Evolutionary conservation across 1,139 yeast genomes (phyloP), one percentile per base, ranked within the genome.

Genomic region (Saccharomyces hybrid): DNA sequence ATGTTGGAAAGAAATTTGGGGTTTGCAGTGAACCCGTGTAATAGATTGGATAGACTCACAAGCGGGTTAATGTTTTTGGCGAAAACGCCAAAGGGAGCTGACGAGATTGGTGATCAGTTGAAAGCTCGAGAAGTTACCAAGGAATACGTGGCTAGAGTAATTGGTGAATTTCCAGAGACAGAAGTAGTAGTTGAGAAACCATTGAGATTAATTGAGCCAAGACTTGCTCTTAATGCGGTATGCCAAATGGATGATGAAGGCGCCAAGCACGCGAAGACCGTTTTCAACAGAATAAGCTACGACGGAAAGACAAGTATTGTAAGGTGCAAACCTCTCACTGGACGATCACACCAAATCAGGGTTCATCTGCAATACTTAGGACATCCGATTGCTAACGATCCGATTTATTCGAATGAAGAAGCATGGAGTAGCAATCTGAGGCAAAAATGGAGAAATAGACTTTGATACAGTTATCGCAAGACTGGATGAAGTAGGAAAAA

Each of bases 61-160:
- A 88, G 96, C 64, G 99, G 99, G 0, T 75, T 95, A 47, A 90
- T 95, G 96, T 88, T 95, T 64, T 70, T 95, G 56, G 97, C 97
- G 2, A 88, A 88, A 65, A 86, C 82, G 8, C 81, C 96, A 1
- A 78, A 79, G 59, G 90, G 93, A 0, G 95, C 98, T 0, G 93
- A 88, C 59, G 74, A 74, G 46, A 79, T 91, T 75, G 89, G 86
- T 42, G 79, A 79, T 58, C 91, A 86, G 64, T 78, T 93, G 60
- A 78, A 85, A 56, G 88, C 86, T 51, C 75, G 97, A 53, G 82
- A 82, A 48, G 95, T 93, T 2, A 72, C 76, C 6, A 93, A 93
- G 64, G 88, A 86, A 64, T 95, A 95, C 65, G 76, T 93, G 55
- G 97, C 99, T 0, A 73, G 93, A 54, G 98, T 91, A 0, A 79